Evolutionary conservation across 202 grass and related monocot species (phyloP), one percentile per base, ranked within the genome.

Genomic region (Panicum hallii): DNA sequence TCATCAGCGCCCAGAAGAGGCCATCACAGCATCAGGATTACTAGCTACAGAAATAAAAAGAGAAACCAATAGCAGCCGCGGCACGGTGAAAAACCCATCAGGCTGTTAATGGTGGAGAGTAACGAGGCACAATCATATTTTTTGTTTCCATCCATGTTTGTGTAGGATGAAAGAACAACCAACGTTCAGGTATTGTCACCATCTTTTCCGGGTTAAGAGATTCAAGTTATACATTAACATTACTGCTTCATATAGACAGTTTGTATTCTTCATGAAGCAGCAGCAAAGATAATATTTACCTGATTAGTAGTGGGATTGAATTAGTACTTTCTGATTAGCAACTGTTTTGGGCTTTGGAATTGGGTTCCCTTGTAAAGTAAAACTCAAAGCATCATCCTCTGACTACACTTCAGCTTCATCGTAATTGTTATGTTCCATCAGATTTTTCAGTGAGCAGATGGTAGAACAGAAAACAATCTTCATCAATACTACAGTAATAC

Each of bases 21-120:
- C 0, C 46, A 52, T 50, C 14, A 83, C 5, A 83, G 6, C 19
- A 79, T 13, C 54, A 75, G 74, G 44, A 30, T 79, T 67, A 73
- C 16, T 47, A 82, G 7, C 36, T 38, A 38, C 4, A 4, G 12
- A 4, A 72, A 66, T 22, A 36, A 43, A 38, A 65, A 12, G 15
- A 54, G 22, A 72, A 71, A 72, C 45, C 6, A 22, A 61, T 42
- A 16, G 28, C 15, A 76, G 6, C 0, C 47, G 45, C 15, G 5
- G 48, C 49, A 75, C 1, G 34, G 2, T 41, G 17, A 43, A 79
- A 80, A 80, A 75, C 43, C 20, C 60, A 36, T 53, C 22, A 53
- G 43, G 65, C 20, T 48, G 40, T 40, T 79, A 68, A 62, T 38
- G 64, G 1, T 52, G 5, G 1, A 47, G 8, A 41, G 34, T 14